A percentile compares a stretch with the other conserved stretches of the same genome.
These are phyloP conservation scores for Aegilops speltoides DNA, from an alignment of 176 grass and related monocot species.

Conservation along the genomic window DNA sequence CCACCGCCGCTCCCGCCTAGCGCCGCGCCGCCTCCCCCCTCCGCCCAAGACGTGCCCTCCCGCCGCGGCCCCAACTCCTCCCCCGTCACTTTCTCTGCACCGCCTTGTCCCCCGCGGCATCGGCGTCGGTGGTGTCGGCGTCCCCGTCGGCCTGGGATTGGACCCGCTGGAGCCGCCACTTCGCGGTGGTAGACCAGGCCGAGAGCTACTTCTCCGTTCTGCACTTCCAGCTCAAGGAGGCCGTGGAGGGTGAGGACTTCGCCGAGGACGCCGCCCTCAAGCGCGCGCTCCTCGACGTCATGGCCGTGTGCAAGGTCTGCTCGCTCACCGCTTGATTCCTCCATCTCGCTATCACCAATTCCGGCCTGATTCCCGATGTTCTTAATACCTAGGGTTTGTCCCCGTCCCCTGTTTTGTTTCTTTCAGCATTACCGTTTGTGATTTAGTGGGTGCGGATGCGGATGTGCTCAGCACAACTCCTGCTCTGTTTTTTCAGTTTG, in stretches of 20 bases:
- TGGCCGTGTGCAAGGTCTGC: too few relatives aligned
- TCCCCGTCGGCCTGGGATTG: constrained; percentile 67
- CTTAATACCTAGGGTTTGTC: not conserved
- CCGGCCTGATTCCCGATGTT: not conserved
- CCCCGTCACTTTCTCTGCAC: constrained; percentile 35
- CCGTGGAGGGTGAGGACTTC: constrained; percentile 89
- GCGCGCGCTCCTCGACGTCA: too few relatives aligned
- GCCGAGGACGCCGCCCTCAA: constrained; percentile 56
- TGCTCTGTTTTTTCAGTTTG: too few relatives aligned
- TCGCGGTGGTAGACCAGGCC: constrained; percentile 61
- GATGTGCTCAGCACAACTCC: too few relatives aligned
- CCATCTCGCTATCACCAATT: too few relatives aligned
- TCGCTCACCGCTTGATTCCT: too few relatives aligned
- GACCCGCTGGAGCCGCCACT: constrained; percentile 71
- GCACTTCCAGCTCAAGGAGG: constrained; percentile 94
- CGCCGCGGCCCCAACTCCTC: not conserved
- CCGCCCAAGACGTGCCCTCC: not conserved
- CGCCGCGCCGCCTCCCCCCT: constrained; percentile 21
- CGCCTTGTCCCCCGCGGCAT: constrained; percentile 6
- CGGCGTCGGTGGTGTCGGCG: not conserved
- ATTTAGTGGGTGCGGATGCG: too few relatives aligned
- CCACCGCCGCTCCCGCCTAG: constrained; percentile 11
- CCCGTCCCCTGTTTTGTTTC: not conserved
- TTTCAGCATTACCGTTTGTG: too few relatives aligned
- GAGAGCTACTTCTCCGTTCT: constrained; percentile 81